Evolutionary conservation across 768 basidiomycete species (phyloP), one percentile per base, ranked within the genome.

Genomic region (Pilatotrama ljubarskyi): DNA sequence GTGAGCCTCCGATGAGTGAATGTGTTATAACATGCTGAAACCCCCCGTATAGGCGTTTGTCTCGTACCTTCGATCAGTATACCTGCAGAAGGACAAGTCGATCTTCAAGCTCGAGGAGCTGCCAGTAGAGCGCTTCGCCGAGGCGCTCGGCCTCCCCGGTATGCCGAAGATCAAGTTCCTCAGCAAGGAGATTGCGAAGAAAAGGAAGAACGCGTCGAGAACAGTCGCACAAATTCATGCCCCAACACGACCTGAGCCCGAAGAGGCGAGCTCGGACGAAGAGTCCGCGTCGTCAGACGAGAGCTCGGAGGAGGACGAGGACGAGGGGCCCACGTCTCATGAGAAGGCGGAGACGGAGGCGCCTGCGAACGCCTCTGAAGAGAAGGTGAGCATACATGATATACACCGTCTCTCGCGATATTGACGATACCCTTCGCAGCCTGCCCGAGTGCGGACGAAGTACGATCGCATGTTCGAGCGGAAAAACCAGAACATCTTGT

Each of bases 381-480:
- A 72, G 13, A 81, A 84, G 70, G 85, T 84, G 62, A 24, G 73
- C 71, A 17, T 15, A 4, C 17, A 14, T 22, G 26, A 20, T 35
- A 10, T n/a, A 14, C 14, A 40, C 13, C 4, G 13, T n/a, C 38
- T 3, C 38, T 40, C n/a, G 3, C 14, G 38, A 14, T 17, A 35
- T 18, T 36, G 10, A 36, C 5, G 29, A 1, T 17, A 29, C 18
- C 26, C n/a, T 18, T 20, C 32, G 22, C 35, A 50, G 79, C 67
- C 73, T 43, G 69, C 72, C 10, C 76, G 74, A 42, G 87, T 90
- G 0, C 84, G 91, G 51, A 98, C 96, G 2, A 98, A 96, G 75
- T 97, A 98, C 72, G 96, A 98, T 73, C 85, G 93, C 52, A 98
- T 99, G 95, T 98, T 98, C 71, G 90, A 91, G 69, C 85, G 95